Conservation (phyloP, 1,139 yeast genomes). For the Geotrichum histeridarum region DNA sequence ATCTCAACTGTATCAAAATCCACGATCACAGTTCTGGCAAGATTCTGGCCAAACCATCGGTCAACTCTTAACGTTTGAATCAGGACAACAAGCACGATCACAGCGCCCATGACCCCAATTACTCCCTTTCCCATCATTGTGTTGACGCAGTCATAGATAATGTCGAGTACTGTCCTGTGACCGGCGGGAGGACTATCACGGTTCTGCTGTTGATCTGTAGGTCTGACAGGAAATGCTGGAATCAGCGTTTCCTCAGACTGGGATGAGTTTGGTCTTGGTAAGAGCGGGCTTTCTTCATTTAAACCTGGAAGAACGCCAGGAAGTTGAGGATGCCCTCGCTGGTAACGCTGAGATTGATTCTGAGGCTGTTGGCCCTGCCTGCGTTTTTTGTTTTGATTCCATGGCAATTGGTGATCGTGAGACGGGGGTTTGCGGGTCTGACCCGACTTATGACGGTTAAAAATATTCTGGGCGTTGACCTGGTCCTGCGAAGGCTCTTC, state of each 20-base stretch:
- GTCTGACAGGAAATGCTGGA: neutral
- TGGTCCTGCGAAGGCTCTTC: no score
- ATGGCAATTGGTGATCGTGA: no score
- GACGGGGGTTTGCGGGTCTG: neutral
- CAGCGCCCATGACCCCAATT: constrained; percentile 5
- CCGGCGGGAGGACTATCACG: neutral
- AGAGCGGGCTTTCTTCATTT: no score
- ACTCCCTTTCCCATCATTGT: constrained; percentile 3
- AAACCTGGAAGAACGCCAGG: no score
- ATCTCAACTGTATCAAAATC: no score
- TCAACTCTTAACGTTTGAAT: neutral
- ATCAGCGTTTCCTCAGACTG: neutral
- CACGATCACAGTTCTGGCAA: no score
- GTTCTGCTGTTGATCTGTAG: neutral
- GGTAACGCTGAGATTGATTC: neutral
- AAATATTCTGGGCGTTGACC: no score
- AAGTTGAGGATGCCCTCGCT: no score
- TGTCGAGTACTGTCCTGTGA: neutral
- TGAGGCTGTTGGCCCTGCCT: neutral
- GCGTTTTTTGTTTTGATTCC: neutral
- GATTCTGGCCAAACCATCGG: neutral
- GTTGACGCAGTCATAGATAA: neutral
- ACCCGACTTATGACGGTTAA: neutral
- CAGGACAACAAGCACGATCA: neutral
- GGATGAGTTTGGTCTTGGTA: no score